These are phyloP conservation scores for Naganishia randhawae DNA, from an alignment of 768 basidiomycete species.

Conservation along the genomic window DNA sequence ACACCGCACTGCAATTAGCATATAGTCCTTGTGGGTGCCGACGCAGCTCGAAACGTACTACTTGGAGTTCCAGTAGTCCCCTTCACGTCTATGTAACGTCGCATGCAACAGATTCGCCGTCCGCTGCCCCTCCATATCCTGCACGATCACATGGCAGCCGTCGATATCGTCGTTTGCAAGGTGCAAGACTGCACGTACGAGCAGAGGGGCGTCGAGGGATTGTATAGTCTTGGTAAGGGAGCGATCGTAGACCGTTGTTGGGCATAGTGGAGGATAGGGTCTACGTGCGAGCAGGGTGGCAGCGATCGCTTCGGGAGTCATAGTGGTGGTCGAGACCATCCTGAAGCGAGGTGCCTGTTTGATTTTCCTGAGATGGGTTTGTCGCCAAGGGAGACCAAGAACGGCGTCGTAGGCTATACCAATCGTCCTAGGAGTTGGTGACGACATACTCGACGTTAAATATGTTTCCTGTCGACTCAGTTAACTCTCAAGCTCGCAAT, in stretches of 20 bases:
- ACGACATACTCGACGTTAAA: too few relatives aligned
- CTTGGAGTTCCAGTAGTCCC: slow-evolving; percentile 50
- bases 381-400: too few relatives aligned
- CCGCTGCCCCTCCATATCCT: slow-evolving; percentile 45
- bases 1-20: not conserved
- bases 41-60: slow-evolving; percentile 34
- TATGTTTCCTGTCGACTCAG: too few relatives aligned
- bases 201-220: not conserved
- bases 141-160: slow-evolving; percentile 41
- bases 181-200: slow-evolving; percentile 37
- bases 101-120: slow-evolving; percentile 48
- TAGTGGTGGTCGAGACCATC: slow-evolving; percentile 1
- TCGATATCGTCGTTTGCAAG: slow-evolving; percentile 48
- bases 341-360: not conserved
- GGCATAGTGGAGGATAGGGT: slow-evolving; percentile 39
- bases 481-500: too few relatives aligned
- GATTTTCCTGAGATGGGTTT: not conserved
- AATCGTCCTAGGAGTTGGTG: not conserved
- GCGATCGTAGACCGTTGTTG: slow-evolving; percentile 39
- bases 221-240: slow-evolving; percentile 34
- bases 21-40: not conserved
- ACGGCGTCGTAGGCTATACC: too few relatives aligned
- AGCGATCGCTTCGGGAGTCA: slow-evolving; percentile 29
- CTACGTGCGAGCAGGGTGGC: slow-evolving; percentile 33
- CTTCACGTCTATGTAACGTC: slow-evolving; percentile 45